Percentiles rank a stretch among this genome's conserved stretches.
Conservation (phyloP, 768 basidiomycete genomes). For the Lactarius quietus region DNA sequence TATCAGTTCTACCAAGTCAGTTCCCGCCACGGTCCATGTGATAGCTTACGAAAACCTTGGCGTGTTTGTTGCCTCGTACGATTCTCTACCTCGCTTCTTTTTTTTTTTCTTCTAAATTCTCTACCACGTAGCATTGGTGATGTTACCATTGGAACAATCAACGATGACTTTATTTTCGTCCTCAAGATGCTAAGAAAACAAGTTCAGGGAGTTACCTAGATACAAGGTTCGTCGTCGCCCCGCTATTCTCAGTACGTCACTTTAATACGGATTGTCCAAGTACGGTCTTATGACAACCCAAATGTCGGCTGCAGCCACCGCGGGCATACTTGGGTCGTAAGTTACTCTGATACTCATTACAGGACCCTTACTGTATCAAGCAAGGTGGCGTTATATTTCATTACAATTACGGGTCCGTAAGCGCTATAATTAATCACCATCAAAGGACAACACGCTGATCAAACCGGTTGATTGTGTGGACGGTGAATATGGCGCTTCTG, state of each 20-base stretch:
- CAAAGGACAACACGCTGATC: conserved; percentile 14
- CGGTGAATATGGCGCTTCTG: conserved; percentile 9
- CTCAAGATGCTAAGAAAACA: background rate
- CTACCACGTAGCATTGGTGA: background rate
- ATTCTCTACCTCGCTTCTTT: too few relatives aligned
- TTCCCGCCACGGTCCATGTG: background rate
- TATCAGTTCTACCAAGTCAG: background rate
- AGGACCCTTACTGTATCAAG: conserved; percentile 19
- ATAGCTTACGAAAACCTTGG: background rate
- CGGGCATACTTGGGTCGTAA: too few relatives aligned
- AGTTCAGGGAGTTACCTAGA: background rate
- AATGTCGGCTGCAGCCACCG: background rate
- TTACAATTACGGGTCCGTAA: background rate
- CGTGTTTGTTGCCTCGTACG: conserved; percentile 6
- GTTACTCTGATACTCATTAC: too few relatives aligned
- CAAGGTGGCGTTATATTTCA: background rate
- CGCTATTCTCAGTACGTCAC: too few relatives aligned
- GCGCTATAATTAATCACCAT: background rate
- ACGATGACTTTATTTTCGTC: background rate
- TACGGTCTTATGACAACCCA: conserved; percentile 5
- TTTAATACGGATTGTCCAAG: background rate
- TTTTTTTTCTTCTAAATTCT: too few relatives aligned
- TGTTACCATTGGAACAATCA: too few relatives aligned
- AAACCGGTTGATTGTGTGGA: conserved; percentile 13
- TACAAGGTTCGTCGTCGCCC: background rate